Base-by-base conservation (phyloP, 371 early-diverging fungal genomes). In the Choanephora cucurbitarum region DNA sequence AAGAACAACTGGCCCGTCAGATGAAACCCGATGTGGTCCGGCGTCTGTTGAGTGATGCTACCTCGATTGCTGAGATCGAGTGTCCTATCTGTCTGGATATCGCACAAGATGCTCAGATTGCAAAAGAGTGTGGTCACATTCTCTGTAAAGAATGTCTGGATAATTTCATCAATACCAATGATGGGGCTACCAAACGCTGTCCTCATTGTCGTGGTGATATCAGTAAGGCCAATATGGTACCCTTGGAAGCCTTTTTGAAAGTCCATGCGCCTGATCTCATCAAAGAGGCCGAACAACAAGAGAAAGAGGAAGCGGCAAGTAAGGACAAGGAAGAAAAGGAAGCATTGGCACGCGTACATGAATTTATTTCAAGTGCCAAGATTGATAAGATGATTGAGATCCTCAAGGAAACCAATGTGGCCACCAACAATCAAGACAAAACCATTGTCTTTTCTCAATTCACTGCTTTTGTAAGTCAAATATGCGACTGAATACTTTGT, bases 361-460 rank as follows among this genome's bases (percentile, higher is more conserved):
- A 55, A 15, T 55, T 54, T 8, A 33, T 65, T 3, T 62, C 63
- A 0, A 84, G 81, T 43, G 63, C 72, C 32, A 84, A 84, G 55
- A 80, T 82, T 50, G 77, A 77, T 24, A 75, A 64, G 40, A 75
- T 82, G 81, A 44, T 82, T 21, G 73, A 74, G 8, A 66, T 84
- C 34, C 57, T 84, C 1, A 57, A 60, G 2, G 49, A 70, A 4
- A 79, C 75, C 1, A 48, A 44, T 37, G 39, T 24, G 22, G 46
- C 44, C 5, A 68, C 73, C 6, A 57, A 64, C 21, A 62, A 64
- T 1, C 19, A 62, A 46, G 82, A 82, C 33, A 94, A 94, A 64
- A 80, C 88, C 3, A 89, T 94, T 62, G 83, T 91, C 6, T 94
- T 94, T 61, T 91, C 91, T 10, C 92, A 92, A 62, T 94, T 91